Base-by-base conservation (phyloP, 2,329 filamentous ascomycete genomes). In the Cladosporium oxysporum region DNA sequence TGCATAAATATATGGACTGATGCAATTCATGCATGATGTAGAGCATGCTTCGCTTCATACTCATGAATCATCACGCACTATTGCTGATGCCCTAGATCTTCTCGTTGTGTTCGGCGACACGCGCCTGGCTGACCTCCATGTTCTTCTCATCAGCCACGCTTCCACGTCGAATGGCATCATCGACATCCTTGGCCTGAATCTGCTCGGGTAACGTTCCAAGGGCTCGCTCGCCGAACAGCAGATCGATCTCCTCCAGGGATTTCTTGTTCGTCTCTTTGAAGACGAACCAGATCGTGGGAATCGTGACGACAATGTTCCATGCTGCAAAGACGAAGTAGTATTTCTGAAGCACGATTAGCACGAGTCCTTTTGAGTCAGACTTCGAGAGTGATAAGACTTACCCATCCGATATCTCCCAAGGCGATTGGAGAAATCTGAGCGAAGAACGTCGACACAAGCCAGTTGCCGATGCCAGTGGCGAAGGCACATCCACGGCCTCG, bases 301-400 rank as follows among this genome's bases (percentile, higher is more conserved):
- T 72, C 10, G 80, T 81, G 29, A 81, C 71, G 26, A 73, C 68
- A 37, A 81, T 67, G 72, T 83, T 85, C 69, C 81, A 86, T 10
- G 78, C 80, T 50, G 84, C 83, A 64, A 87, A 88, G 18, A 88
- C 79, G 67, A 87, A 83, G 75, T 87, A 88, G 68, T 84, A 87
- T 69, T 77, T 79, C 81, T 82, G 84, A 21, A n/a, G 44, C 10
- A 12, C 6, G 3, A 16, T 60, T 31, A 57, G 61, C n/a, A 35
- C 8, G 12, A 49, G 26, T 14, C 28, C 3, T 44, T 3, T 21
- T 14, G 5, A 16, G 1, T 21, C 16, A 16, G 3, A 18, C 18
- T 12, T 11, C 11, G 10, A 37, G 18, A 16, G 21, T 5, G 37
- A 64, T 11, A 41, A 16, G 31, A 49, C 33, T 59, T 44, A 87